These are phyloP conservation scores for Musa acuminata DNA, from an alignment of 176 grass and related monocot genomes.

Conservation along the genomic window DNA sequence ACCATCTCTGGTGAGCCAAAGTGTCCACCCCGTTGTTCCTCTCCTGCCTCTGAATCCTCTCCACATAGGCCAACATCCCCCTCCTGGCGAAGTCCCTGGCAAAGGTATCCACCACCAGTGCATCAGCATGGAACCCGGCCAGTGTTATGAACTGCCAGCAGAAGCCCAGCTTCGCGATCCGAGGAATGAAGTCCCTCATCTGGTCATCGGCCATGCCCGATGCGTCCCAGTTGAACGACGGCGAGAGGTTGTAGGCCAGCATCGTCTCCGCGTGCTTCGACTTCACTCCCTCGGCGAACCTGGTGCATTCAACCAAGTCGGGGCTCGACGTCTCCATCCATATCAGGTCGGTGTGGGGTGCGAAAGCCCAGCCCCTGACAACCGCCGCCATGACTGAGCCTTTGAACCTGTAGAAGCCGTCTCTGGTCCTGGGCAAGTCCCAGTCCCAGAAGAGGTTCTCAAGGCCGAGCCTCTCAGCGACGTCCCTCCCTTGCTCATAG, in stretches of 20 bases:
- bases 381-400: slow-evolving; percentile 72
- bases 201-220: slow-evolving; percentile 73
- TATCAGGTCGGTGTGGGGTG: slow-evolving; percentile 64
- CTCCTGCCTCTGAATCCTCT: slow-evolving; percentile 96
- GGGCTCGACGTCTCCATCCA: slow-evolving; percentile 99
- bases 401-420: slow-evolving; percentile 82
- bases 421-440: slow-evolving; percentile 74
- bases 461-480: slow-evolving; percentile 52
- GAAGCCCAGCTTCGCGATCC: slow-evolving; percentile 52
- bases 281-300: slow-evolving; percentile 58
- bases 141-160: slow-evolving; percentile 98
- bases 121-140: slow-evolving; percentile 89
- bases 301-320: slow-evolving; percentile 57
- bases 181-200: slow-evolving; percentile 71
- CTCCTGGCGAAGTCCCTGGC: slow-evolving; percentile 67
- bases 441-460: slow-evolving; percentile 72
- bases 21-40: slow-evolving; percentile 79
- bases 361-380: slow-evolving; percentile 57
- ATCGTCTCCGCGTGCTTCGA: slow-evolving; percentile 40
- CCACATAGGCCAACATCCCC: slow-evolving; percentile 84
- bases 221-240: slow-evolving; percentile 98
- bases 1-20: slow-evolving; percentile 93
- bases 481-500: slow-evolving; percentile 45
- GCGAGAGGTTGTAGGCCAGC: slow-evolving; percentile 95
- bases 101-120: slow-evolving; percentile 75